Conservation (phyloP, 352 stramenopile genomes). For the Stramenopiles sp. region DNA sequence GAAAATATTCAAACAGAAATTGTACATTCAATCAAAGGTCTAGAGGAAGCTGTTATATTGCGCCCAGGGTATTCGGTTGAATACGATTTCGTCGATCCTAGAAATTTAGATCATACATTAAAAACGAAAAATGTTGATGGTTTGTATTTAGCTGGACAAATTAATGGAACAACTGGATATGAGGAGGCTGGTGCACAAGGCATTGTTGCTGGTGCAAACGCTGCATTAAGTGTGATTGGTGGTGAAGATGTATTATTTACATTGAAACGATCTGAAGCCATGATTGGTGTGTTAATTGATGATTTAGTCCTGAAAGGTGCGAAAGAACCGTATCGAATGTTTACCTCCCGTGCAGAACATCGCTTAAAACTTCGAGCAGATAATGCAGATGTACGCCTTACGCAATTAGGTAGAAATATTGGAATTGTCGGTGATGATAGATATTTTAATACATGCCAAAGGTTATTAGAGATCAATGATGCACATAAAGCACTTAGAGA, state of each 20-base stretch:
- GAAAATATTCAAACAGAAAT: conserved; percentile 81
- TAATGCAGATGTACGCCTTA: conserved; percentile 91
- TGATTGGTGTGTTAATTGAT: conserved; percentile 95
- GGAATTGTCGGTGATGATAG: conserved; percentile 35
- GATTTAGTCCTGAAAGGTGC: conserved; percentile 88
- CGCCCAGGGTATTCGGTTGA: conserved; percentile 95
- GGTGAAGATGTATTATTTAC: too few species aligned
- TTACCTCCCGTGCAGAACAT: conserved; percentile 28
- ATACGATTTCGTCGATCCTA: conserved; percentile 93
- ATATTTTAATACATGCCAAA: neutral
- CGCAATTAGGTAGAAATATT: conserved; percentile 58
- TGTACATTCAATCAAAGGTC: conserved; percentile 76
- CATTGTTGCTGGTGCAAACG: conserved; percentile 86
- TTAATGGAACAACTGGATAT: conserved; percentile 97
- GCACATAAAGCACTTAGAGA: neutral
- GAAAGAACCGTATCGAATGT: conserved; percentile 75
- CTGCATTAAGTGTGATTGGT: conserved; percentile 55
- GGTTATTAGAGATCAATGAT: neutral
- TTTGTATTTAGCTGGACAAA: conserved; percentile 89
- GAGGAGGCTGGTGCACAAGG: conserved; percentile 94
- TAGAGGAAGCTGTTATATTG: conserved; percentile 83
- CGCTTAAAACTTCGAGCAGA: conserved; percentile 56
- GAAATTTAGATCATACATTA: conserved; percentile 68
- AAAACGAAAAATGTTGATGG: conserved; percentile 74
- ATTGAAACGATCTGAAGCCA: conserved; percentile 74